These are phyloP conservation scores for Fusarium sp. DNA, from an alignment of 2,329 filamentous ascomycete genomes.

Conservation along the genomic window DNA sequence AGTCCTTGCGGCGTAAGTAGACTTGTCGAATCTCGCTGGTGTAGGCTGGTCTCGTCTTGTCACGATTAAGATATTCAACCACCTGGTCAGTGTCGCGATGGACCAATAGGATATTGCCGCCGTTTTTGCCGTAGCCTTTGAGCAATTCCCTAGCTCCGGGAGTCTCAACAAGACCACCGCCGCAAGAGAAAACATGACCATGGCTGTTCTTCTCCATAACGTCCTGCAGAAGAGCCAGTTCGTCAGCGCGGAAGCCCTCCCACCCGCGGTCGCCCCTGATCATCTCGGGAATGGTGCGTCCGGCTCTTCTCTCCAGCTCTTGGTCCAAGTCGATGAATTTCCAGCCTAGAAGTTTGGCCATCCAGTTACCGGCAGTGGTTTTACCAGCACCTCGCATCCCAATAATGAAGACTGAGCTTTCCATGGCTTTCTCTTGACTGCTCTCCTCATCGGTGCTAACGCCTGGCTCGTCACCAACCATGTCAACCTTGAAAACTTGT, in stretches of 20 bases:
- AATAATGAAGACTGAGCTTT: slow-evolving; percentile 89
- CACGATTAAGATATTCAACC: slow-evolving; percentile 88
- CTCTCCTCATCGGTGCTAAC: slow-evolving; percentile 32
- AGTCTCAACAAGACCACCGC: slow-evolving; percentile 92
- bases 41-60: slow-evolving; percentile 93
- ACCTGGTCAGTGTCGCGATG: slow-evolving; percentile 90
- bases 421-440: slow-evolving; percentile 37
- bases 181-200: slow-evolving; percentile 91
- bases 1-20: slow-evolving; percentile 89
- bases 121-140: slow-evolving; percentile 78
- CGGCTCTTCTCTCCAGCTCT: slow-evolving; percentile 82
- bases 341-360: slow-evolving; percentile 80
- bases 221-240: slow-evolving; percentile 80
- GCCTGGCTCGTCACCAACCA: slow-evolving; percentile 81
- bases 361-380: slow-evolving; percentile 92
- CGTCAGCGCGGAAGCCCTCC: slow-evolving; percentile 88
- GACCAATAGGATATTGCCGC: slow-evolving; percentile 89
- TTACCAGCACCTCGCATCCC: slow-evolving; percentile 98
- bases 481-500: slow-evolving; percentile 80
- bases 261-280: slow-evolving; percentile 81
- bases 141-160: slow-evolving; percentile 84
- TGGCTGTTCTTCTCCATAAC: slow-evolving; percentile 81
- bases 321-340: slow-evolving; percentile 89
- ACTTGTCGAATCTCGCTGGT: slow-evolving; percentile 93
- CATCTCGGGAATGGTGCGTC: slow-evolving; percentile 87